Base-by-base conservation (phyloP, 2,329 filamentous ascomycete genomes). In the Neonectria punicea region DNA sequence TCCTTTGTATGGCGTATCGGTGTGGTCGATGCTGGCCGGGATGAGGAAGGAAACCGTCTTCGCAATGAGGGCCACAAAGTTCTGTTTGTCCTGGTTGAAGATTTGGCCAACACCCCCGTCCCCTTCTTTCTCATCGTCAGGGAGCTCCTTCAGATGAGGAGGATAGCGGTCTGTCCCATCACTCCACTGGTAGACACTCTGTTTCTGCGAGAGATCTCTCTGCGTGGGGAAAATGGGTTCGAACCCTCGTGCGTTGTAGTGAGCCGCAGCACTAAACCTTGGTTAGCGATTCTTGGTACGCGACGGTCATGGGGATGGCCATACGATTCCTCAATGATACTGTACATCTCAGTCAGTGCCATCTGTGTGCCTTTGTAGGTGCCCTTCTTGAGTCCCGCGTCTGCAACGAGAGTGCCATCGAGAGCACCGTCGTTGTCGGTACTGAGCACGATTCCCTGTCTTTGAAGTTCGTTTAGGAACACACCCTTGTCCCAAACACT, bases 291-390 rank as follows among this genome's bases (percentile, higher is more conserved):
- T 6, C 5, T 32, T 2, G n/a, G 2, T 4, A 14, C 0, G 0
- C 4, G 11, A 6, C 4, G 16, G 11, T 1, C 14, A 2, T 6
- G 10, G 2, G 16, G 11, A 28, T 1, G 2, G 1, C 1, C 66
- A 5, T 57, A 69, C 67, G 66, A 59, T 44, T 69, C 62, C 28
- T 58, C 59, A 16, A 69, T 32, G 0, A 65, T 65, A 16, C 53
- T 69, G 36, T 69, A 67, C 0, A 69, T 28, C 22, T 67, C 67
- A 1, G 67, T 69, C 57, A 69, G 32, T 4, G 67, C 67, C 2
- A 69, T 10, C 2, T 57, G 50, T 0, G 67, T 69, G 4, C 67
- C 67, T 13, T 56, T 41, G 2, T 67, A 69, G 5, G 63, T 59
- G 4, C 67, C 67, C 7, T 61, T 55, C 13, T 59, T 25, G 1